Evolutionary conservation across 2,329 filamentous ascomycete species (phyloP), one percentile per base, ranked within the genome.

Genomic region (Lecanoromycetidae sp.): DNA sequence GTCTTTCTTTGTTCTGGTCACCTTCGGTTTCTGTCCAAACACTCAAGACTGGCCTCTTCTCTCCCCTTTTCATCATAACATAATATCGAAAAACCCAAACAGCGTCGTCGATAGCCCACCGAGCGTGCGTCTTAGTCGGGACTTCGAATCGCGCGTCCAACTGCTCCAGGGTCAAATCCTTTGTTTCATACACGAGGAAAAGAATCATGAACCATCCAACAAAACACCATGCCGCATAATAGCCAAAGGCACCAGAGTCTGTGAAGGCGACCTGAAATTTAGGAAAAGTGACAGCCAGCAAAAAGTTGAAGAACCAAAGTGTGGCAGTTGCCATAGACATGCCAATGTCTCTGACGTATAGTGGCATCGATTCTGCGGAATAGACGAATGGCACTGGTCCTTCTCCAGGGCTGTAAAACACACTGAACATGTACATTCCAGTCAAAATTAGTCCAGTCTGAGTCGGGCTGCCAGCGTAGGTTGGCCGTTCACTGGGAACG

Each of bases 351-450:
- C 78, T 74, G 35, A 80, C 74, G 52, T 80, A 79, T 5, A 80
- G 64, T 6, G 78, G 78, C 57, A 80, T 82, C 1, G 76, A 77
- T 58, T 82, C 78, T 20, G 79, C 77, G 0, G 76, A 79, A 58
- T 82, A 82, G 1, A 76, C 79, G 57, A 81, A 82, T 0, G 78
- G 77, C 0, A 81, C 77, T 0, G 75, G 74, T 0, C 79, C 79
- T 57, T 77, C 77, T 25, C 79, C 79, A 7, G 44, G 48, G 32
- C 44, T 41, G 23, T 46, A 46, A 17, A 40, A 46, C 2, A 79
- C 57, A 27, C 64, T 64, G 53, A 69, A 70, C 2, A 70, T 41
- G 34, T 53, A 53, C 32, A 53, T 53, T n/a, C 51, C 64, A 47
- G 64, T 61, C 12, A 65, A 64, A 2, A 66, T 63, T 4, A 56